Evolutionary conservation across 1,139 yeast genomes (phyloP).

Genomic region (Yamadazyma oceani): DNA sequence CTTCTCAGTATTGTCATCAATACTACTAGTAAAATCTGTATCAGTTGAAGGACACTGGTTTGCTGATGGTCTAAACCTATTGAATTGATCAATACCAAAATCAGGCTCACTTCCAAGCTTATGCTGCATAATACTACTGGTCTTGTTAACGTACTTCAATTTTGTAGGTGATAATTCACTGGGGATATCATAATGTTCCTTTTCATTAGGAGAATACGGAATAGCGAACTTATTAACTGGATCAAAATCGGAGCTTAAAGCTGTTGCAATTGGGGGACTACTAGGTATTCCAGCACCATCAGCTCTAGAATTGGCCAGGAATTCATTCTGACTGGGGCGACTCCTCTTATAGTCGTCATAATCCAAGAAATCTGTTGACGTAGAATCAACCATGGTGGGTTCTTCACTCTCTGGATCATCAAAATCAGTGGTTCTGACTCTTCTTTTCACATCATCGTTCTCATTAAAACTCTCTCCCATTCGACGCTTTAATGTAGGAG

Average conservation of each 20-base stretch:
- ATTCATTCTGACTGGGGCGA: not conserved
- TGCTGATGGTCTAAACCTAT: slow-evolving; percentile 35
- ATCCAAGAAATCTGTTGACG: slow-evolving; percentile 12
- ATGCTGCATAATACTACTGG: slow-evolving; percentile 6
- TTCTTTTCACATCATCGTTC: slow-evolving; percentile 42
- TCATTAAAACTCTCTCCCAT: slow-evolving; percentile 50
- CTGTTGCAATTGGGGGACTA: slow-evolving; percentile 16
- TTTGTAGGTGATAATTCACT: slow-evolving; percentile 8
- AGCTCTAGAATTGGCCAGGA: not conserved
- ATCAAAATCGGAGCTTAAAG: slow-evolving; percentile 17
- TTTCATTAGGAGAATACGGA: slow-evolving; percentile 17
- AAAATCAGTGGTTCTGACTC: slow-evolving; percentile 30
- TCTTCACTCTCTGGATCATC: slow-evolving; percentile 17
- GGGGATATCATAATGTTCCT: slow-evolving; percentile 8
- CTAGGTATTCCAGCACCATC: slow-evolving; percentile 10
- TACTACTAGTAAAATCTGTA: slow-evolving; percentile 17
- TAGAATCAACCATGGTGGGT: slow-evolving; percentile 17
- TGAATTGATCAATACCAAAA: slow-evolving; percentile 48
- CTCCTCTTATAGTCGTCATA: slow-evolving; percentile 12
- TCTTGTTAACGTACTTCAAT: not conserved
- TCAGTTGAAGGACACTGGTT: slow-evolving; percentile 34
- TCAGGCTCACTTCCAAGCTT: slow-evolving; percentile 43
- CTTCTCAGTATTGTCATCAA: slow-evolving; percentile 12
- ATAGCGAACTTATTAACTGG: slow-evolving; percentile 12
- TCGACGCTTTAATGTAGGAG: slow-evolving; percentile 43